phyloP scores from a whole-genome alignment of 371 early-diverging fungal species.

The Syncephalis plumigaleata region DNA sequence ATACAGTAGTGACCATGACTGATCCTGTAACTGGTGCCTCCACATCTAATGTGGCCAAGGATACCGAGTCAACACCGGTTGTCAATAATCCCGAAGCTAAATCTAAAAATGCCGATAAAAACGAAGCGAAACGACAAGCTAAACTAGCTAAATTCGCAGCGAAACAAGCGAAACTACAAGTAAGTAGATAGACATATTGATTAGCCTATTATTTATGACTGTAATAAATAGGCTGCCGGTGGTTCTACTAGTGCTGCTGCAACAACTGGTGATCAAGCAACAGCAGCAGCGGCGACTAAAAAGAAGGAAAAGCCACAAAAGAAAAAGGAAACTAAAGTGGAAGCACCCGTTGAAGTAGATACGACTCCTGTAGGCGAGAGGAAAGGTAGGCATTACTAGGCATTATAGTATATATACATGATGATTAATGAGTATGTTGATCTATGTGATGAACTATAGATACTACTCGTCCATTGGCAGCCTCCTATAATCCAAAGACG shows the following conservation, averaged over 20 bases:
- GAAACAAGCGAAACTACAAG: constrained; percentile 56
- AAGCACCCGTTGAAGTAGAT: constrained; percentile 45
- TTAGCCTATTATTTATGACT: too few relatives aligned
- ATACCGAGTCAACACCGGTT: too few relatives aligned
- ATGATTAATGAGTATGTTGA: too few relatives aligned
- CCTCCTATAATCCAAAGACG: constrained; percentile 75
- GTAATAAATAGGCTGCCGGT: background rate
- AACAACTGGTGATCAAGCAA: too few relatives aligned
- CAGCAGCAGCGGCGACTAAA: too few relatives aligned
- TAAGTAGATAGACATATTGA: too few relatives aligned
- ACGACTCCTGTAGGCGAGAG: constrained; percentile 81
- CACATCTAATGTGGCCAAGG: too few relatives aligned
- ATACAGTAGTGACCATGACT: too few relatives aligned
- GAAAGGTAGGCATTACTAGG: constrained; percentile 47
- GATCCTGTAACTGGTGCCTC: too few relatives aligned
- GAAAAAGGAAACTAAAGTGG: constrained; percentile 37
- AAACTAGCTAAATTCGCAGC: constrained; percentile 90
- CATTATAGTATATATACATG: too few relatives aligned
- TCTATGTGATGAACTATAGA: constrained; percentile 44
- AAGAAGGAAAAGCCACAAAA: constrained; percentile 10
- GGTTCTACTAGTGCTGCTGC: too few relatives aligned
- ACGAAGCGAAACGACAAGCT: constrained; percentile 80
- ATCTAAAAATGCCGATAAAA: constrained; percentile 55
- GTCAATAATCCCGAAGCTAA: background rate
- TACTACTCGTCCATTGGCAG: constrained; percentile 61